A percentile compares a stretch with the other conserved stretches of the same genome.
Conservation (phyloP, 257 asterid species). For the Solanum neorickii region DNA sequence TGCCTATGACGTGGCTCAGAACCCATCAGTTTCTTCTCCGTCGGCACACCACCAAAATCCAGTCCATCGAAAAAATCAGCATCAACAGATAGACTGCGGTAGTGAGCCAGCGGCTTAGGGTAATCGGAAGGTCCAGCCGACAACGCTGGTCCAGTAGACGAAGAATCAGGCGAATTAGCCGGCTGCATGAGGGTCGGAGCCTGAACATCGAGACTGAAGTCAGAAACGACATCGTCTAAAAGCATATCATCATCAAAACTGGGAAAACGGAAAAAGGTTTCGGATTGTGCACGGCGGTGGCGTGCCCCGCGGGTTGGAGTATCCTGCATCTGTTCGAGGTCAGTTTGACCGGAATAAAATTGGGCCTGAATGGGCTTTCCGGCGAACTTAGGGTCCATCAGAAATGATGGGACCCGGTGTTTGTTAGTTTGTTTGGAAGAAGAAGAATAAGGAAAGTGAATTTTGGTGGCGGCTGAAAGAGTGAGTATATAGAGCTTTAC, state of each 20-base stretch:
- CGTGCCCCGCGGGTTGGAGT: conserved; percentile 50
- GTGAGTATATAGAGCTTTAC: not conserved
- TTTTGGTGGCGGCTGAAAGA: not conserved
- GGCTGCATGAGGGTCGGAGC: conserved; percentile 19
- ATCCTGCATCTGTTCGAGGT: conserved; percentile 72
- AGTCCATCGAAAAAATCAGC: conserved; percentile 81
- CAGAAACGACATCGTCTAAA: conserved; percentile 51
- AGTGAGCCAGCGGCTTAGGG: conserved; percentile 30
- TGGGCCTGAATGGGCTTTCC: conserved; percentile 37
- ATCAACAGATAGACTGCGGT: conserved; percentile 76
- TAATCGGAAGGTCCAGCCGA: conserved; percentile 4
- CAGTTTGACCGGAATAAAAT: conserved; percentile 22
- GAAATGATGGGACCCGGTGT: not conserved
- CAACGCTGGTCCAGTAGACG: conserved; percentile 17
- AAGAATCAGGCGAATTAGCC: conserved; percentile 14
- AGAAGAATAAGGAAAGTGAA: not conserved
- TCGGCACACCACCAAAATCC: conserved; percentile 28
- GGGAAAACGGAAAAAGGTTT: conserved; percentile 71
- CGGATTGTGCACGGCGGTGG: conserved; percentile 92
- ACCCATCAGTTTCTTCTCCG: conserved; percentile 7
- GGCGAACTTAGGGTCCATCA: conserved; percentile 47
- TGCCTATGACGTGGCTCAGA: conserved; percentile 46
- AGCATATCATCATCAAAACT: conserved; percentile 59
- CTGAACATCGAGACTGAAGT: conserved; percentile 30
- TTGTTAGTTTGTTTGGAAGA: not conserved